Conservation (phyloP, 257 asterid genomes). For the Dorcoceras hygrometricum region DNA sequence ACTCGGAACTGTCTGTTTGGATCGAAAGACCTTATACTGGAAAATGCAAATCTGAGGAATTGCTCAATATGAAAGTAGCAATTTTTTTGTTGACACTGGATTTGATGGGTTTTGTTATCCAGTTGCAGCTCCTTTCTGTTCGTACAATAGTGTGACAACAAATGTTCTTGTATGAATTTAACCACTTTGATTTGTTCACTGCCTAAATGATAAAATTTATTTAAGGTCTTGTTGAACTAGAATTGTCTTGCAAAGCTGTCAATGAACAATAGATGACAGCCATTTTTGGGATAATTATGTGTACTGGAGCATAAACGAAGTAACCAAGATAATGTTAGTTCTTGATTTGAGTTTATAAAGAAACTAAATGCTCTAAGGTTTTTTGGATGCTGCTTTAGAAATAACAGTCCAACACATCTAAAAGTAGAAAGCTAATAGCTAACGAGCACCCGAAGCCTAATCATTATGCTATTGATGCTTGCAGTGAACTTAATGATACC, state of each 20-base stretch:
- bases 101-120: neutral
- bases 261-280: neutral
- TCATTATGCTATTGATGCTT: constrained; percentile 19
- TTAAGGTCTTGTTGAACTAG: neutral
- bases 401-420: neutral
- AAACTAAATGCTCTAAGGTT: neutral
- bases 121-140: neutral
- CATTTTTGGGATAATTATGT: neutral
- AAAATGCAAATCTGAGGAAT: neutral
- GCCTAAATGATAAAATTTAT: too few relatives aligned
- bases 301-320: neutral
- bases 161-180: neutral
- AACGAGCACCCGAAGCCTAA: constrained; percentile 13
- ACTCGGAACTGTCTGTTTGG: neutral
- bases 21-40: neutral
- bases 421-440: constrained; percentile 1
- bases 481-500: constrained; percentile 93
- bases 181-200: neutral
- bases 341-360: neutral
- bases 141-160: neutral
- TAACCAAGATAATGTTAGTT: neutral
- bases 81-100: neutral
- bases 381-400: constrained; percentile 9
- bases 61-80: neutral
- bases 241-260: too few relatives aligned